phyloP scores from a whole-genome alignment of 441 rosid genomes.

The Populus tomentosa region DNA sequence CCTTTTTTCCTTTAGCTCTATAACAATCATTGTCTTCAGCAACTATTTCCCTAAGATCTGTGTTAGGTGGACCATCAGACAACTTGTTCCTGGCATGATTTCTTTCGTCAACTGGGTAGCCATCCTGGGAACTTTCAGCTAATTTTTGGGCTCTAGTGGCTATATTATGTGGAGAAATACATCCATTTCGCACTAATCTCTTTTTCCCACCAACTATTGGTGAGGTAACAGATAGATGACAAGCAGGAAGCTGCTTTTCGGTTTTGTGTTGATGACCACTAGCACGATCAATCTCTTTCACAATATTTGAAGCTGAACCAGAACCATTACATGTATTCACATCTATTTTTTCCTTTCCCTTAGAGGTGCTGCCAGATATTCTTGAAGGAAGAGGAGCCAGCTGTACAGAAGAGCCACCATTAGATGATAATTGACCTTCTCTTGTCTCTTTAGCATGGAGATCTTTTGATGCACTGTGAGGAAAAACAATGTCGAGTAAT shows the following conservation, averaged over 20 bases:
- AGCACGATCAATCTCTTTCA: constrained; percentile 19
- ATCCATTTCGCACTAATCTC: constrained; percentile 80
- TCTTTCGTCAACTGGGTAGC: constrained; percentile 21
- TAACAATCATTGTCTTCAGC: constrained; percentile 30
- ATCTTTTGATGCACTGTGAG: no score
- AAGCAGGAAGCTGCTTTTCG: constrained; percentile 27
- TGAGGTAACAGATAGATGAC: constrained; percentile 21
- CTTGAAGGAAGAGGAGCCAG: no score
- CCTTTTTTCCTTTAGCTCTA: constrained; percentile 53
- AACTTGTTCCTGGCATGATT: constrained; percentile 22
- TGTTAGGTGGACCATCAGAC: constrained; percentile 19
- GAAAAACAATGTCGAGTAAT: no score
- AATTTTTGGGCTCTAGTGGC: constrained; percentile 44
- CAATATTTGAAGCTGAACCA: neutral
- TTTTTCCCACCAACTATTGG: constrained; percentile 41
- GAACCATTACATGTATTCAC: no score
- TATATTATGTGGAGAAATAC: constrained; percentile 72
- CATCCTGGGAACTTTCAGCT: constrained; percentile 25
- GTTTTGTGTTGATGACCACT: constrained; percentile 24
- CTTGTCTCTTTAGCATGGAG: no score
- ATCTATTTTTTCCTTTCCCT: no score
- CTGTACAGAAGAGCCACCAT: no score
- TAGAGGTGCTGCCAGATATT: no score
- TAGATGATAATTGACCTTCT: no score
- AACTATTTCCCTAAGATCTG: constrained; percentile 37